Conservation (phyloP, 2,329 filamentous ascomycete species). For the Blumeria hordei region DNA sequence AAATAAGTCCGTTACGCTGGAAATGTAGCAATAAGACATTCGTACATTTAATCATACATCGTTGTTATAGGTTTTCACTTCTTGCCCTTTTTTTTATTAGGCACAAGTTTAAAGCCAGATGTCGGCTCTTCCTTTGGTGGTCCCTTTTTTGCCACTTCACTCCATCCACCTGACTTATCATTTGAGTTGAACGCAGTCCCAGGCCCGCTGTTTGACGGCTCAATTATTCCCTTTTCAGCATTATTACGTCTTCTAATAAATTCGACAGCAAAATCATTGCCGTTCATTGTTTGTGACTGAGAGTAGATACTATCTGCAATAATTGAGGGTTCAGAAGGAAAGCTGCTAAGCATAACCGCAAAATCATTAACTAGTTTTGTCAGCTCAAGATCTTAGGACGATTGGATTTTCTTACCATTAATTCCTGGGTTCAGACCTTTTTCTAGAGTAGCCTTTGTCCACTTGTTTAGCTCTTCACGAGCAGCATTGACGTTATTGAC, state of each 20-base stretch:
- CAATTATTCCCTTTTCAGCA: conserved; percentile 74
- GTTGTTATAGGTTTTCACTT: conserved; percentile 23
- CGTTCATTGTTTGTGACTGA: conserved; percentile 72
- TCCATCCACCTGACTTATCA: conserved; percentile 52
- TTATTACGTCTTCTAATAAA: conserved; percentile 83
- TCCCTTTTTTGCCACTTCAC: conserved; percentile 90
- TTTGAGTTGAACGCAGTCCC: conserved; percentile 21
- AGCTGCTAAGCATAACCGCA: conserved; percentile 46
- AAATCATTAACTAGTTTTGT: conserved; percentile 38
- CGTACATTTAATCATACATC: conserved; percentile 8
- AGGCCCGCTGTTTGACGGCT: conserved; percentile 31
- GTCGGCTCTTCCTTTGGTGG: conserved; percentile 20
- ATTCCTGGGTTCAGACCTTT: conserved; percentile 47
- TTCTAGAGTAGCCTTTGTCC: conserved; percentile 57
- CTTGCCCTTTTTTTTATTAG: conserved; percentile 77
- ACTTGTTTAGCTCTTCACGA: conserved; percentile 82
- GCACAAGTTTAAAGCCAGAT: conserved; percentile 64
- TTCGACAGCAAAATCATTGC: conserved; percentile 79
- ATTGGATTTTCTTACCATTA: conserved; percentile 26
- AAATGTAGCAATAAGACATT: background rate
- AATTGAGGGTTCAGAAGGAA: conserved; percentile 55
- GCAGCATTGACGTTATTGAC: conserved; percentile 22
- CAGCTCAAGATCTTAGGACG: conserved; percentile 10
- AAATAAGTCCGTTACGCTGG: background rate
- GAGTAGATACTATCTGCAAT: conserved; percentile 81